Base-by-base conservation (phyloP, 2,329 filamentous ascomycete species). In the Fusarium guadeloupense region DNA sequence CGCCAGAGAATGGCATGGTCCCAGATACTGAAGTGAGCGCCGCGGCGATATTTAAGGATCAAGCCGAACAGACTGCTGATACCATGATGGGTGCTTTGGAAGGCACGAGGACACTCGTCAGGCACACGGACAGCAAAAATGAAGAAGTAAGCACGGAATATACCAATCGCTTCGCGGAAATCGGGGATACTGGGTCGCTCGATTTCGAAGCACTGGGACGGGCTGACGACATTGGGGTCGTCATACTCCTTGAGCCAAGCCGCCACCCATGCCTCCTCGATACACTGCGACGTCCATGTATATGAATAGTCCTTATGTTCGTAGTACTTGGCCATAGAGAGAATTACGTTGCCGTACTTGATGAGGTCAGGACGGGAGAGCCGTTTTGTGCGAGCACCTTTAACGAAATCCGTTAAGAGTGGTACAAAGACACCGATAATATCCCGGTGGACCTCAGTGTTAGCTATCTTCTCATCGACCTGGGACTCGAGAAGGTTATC, bases 1-100 rank as follows among this genome's bases (percentile, higher is more conserved):
- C 62, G 60, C 62, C 62, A 65, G 10, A 57, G 48, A 26, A 65
- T 65, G 6, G 62, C 62, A 47, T 65, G 60, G 19, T 65, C 62
- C 62, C 62, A 64, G 16, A 65, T 65, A 14, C 62, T 59, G 44
- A 65, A 65, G 26, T 44, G 64, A 9, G 54, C 56, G 17, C 58
- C 62, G 7, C 58, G 59, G 9, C 54, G 58, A 21, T 57, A 62
- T 33, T 64, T 57, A 17, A 65, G 28, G 3, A 65, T 46, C 34
- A 64, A 37, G 12, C 62, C 62, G 10, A 53, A 64, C n/a, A 65
- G 38, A 30, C 60, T 61, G 13, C 60, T 64, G 9, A 65, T 65
- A 8, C 62, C 62, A 26, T 65, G 62, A 14, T 65, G 62, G 4
- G 62, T 65, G 35, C 62, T 65, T 33, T 65, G 62, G n/a, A 64